phyloP scores from a whole-genome alignment of 306 rosid species.

The Acacia acuminata region DNA sequence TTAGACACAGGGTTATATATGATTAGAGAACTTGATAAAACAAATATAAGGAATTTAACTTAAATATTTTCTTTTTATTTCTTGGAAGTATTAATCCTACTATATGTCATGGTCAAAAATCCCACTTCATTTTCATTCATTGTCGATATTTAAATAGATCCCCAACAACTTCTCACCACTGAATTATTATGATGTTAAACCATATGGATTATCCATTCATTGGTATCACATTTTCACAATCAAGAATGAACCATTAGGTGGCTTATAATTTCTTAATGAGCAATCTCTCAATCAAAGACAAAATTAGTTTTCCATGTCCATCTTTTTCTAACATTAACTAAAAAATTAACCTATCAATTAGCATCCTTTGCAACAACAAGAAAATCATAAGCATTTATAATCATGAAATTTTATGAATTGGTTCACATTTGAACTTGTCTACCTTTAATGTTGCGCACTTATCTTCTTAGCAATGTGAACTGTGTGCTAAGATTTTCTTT shows the following conservation, averaged over 20 bases:
- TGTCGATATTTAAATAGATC: neutral
- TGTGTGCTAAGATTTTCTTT: too few species aligned
- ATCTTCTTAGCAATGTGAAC: too few species aligned
- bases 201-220: neutral
- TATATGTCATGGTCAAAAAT: too few species aligned
- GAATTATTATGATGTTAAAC: neutral
- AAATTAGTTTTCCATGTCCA: neutral
- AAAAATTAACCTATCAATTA: neutral
- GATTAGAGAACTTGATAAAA: neutral
- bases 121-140: too few species aligned
- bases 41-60: too few species aligned
- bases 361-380: too few species aligned
- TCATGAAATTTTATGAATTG: too few species aligned
- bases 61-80: neutral
- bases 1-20: too few species aligned
- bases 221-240: neutral
- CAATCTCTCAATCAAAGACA: constrained; percentile 14
- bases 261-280: neutral
- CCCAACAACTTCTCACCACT: neutral
- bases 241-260: constrained; percentile 7
- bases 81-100: too few species aligned
- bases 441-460: too few species aligned
- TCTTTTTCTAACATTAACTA: neutral
- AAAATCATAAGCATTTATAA: too few species aligned
- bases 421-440: too few species aligned